Percentiles rank a stretch among this genome's conserved stretches.
phyloP scores from a whole-genome alignment of 2,329 filamentous ascomycete species.

The Claviceps spartinae region DNA sequence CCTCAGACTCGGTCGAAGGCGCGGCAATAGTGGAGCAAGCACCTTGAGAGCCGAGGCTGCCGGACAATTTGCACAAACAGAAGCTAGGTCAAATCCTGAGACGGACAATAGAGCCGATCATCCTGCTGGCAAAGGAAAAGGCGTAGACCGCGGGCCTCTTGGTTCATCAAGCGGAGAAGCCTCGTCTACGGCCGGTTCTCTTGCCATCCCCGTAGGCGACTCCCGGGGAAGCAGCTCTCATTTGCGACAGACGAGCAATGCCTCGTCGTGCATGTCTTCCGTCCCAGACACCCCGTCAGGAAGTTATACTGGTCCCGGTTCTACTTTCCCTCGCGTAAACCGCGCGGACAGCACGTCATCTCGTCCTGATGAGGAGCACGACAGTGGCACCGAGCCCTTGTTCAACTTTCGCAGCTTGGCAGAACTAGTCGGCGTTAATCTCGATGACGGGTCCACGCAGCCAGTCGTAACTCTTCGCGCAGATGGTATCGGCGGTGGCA shows the following conservation, averaged over 20 bases:
- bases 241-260: slow-evolving; percentile 71
- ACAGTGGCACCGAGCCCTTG: slow-evolving; percentile 55
- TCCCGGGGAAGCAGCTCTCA: slow-evolving; percentile 49
- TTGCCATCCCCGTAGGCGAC: slow-evolving; percentile 32
- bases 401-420: slow-evolving; percentile 86
- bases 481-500: slow-evolving; percentile 12
- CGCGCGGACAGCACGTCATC: slow-evolving; percentile 25
- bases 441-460: slow-evolving; percentile 31
- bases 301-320: slow-evolving; percentile 30
- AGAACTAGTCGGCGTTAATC: slow-evolving; percentile 61
- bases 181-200: slow-evolving; percentile 23
- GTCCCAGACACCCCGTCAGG: slow-evolving; percentile 50
- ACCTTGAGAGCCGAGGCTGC: slow-evolving; percentile 45
- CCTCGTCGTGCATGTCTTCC: slow-evolving; percentile 73
- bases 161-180: slow-evolving; percentile 14
- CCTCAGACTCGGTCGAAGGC: slow-evolving; percentile 42
- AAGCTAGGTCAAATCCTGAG: slow-evolving; percentile 11
- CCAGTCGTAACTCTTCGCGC: slow-evolving; percentile 12
- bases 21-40: slow-evolving; percentile 46
- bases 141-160: slow-evolving; percentile 39
- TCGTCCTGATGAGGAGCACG: slow-evolving; percentile 36
- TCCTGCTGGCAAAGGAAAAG: slow-evolving; percentile 50
- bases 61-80: slow-evolving; percentile 23
- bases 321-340: slow-evolving; percentile 6
- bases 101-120: slow-evolving; percentile 17